Evolutionary conservation across 192 early-diverging fungal species (phyloP).

Genomic region (Endogone sp.): DNA sequence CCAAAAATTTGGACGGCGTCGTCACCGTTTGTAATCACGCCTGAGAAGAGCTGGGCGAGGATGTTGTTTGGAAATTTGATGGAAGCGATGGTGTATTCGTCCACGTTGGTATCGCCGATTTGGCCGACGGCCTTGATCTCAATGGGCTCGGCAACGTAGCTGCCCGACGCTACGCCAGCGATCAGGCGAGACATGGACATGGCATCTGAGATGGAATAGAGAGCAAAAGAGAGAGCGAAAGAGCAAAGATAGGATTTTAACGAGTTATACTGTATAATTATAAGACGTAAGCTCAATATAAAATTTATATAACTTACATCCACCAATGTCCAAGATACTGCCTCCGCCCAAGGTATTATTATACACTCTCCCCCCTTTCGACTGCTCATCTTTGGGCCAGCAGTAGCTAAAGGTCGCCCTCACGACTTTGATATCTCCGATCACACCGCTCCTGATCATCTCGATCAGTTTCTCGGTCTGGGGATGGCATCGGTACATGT

Average conservation of each 20-base stretch:
- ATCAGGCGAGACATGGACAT: conserved; percentile 26
- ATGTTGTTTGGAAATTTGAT: conserved; percentile 15
- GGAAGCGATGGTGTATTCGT: conserved; percentile 28
- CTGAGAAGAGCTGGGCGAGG: conserved; percentile 20
- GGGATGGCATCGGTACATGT: conserved; percentile 36
- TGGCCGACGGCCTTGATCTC: conserved; percentile 16
- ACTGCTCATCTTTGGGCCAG: conserved; percentile 11
- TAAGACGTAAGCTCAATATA: too few relatives aligned
- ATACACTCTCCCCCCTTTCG: conserved; percentile 19
- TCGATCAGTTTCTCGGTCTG: conserved; percentile 19
- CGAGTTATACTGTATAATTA: neutral
- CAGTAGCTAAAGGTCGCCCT: conserved; percentile 21
- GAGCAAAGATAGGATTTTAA: neutral
- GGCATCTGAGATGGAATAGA: conserved; percentile 14
- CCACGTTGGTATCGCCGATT: conserved; percentile 22
- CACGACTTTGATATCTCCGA: conserved; percentile 25
- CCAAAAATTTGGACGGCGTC: conserved; percentile 20
- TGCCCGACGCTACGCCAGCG: conserved; percentile 13
- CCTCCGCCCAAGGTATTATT: conserved; percentile 31
- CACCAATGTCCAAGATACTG: conserved; percentile 29
- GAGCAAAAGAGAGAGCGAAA: neutral
- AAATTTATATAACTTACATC: too few relatives aligned
- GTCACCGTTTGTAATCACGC: conserved; percentile 24
- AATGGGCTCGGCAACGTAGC: conserved; percentile 9
- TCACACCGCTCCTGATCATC: conserved; percentile 10